Percentiles rank a stretch among this genome's conserved stretches.
Conservation (phyloP, 805 yeast species). For the Sugiyamaella floridensis region DNA sequence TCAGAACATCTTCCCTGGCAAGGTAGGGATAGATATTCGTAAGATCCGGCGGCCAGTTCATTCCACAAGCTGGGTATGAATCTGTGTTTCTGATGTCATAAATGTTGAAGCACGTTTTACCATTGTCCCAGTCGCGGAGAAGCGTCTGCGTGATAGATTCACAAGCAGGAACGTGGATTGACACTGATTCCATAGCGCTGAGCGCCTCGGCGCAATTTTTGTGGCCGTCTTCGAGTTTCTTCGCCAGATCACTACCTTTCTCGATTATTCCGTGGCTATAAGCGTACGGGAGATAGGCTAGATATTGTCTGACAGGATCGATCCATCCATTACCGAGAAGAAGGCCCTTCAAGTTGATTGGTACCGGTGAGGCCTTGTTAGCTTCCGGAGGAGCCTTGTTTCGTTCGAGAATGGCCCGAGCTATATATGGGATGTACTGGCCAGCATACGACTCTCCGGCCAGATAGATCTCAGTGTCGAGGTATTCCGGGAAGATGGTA, state of each 20-base stretch:
- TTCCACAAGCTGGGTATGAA: constrained; percentile 78
- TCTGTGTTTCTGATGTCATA: constrained; percentile 72
- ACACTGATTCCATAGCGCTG: constrained; percentile 16
- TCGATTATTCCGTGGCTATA: constrained; percentile 50
- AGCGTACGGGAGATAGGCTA: constrained; percentile 70
- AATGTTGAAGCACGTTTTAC: constrained; percentile 65
- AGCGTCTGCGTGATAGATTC: constrained; percentile 37
- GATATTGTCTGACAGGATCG: constrained; percentile 77
- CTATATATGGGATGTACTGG: constrained; percentile 88
- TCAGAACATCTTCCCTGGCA: constrained; percentile 38
- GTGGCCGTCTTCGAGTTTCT: constrained; percentile 18
- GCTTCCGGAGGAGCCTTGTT: constrained; percentile 30
- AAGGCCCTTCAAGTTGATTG: constrained; percentile 52
- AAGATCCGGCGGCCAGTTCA: constrained; percentile 80
- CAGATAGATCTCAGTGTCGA: constrained; percentile 54
- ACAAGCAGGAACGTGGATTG: constrained; percentile 28
- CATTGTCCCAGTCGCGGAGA: constrained; percentile 17
- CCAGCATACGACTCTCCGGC: constrained; percentile 98
- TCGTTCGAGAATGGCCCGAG: constrained; percentile 48
- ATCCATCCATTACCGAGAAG: constrained; percentile 93
- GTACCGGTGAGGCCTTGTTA: not conserved
- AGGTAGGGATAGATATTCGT: constrained; percentile 45
- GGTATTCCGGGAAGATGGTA: constrained; percentile 66
- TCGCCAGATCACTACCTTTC: constrained; percentile 19
- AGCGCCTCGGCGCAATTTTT: constrained; percentile 25